phyloP scores from a whole-genome alignment of 2,329 filamentous ascomycete species.

The Fusarium nygamai region DNA sequence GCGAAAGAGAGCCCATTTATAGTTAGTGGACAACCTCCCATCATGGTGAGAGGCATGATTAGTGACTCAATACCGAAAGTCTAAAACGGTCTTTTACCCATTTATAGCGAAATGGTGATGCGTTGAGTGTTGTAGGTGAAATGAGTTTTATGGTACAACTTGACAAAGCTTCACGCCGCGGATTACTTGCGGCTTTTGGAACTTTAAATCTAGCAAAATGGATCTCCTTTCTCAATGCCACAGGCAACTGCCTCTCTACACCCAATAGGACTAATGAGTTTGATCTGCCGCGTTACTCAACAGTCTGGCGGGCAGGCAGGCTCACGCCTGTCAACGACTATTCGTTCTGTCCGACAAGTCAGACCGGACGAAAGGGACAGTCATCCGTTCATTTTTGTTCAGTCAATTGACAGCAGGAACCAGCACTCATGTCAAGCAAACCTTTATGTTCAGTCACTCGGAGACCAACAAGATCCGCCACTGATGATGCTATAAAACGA shows the following conservation, averaged over 20 bases:
- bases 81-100: background rate
- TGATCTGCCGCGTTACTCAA: background rate
- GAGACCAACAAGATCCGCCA: fast-evolving
- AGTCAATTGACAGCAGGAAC: background rate
- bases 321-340: background rate
- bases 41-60: fast-evolving
- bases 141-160: background rate
- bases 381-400: fast-evolving
- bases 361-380: fast-evolving
- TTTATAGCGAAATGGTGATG: background rate
- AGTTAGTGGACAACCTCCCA: fast-evolving
- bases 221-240: fast-evolving
- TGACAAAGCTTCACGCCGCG: background rate
- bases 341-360: background rate
- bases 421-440: fast-evolving
- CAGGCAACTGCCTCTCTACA: fast-evolving
- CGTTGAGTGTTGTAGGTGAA: fast-evolving
- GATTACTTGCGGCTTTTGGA: background rate
- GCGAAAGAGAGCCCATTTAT: fast-evolving
- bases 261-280: fast-evolving
- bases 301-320: too few species aligned
- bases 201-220: background rate
- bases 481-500: background rate
- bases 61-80: background rate
- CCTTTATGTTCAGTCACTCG: fast-evolving